Percentiles rank a stretch among this genome's conserved stretches.
Conservation (phyloP, 768 basidiomycete genomes). For the Daedaleopsis sinensis region DNA sequence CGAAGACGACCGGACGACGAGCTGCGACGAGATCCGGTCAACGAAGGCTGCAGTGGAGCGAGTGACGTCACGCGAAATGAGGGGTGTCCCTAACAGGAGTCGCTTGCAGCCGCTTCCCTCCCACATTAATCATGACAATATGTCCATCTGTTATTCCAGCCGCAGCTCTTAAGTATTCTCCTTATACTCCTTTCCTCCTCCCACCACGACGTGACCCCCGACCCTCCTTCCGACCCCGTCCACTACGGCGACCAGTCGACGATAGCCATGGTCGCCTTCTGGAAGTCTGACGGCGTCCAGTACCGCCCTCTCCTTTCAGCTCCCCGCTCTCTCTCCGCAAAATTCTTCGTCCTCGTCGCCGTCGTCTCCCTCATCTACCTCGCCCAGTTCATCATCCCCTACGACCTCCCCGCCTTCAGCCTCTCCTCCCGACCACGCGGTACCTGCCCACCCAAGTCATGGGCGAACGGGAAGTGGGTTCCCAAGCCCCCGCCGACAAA, state of each 20-base stretch:
- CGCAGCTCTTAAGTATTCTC: no score
- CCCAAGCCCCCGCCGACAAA: constrained; percentile 38
- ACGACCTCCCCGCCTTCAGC: constrained; percentile 8
- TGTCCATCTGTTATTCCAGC: no score
- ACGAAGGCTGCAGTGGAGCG: no score
- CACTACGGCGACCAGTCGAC: background rate
- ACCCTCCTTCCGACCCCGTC: constrained; percentile 2
- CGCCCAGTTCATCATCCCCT: constrained; percentile 13
- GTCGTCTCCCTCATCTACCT: constrained; percentile 10
- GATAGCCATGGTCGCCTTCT: constrained; percentile 13
- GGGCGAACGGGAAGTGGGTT: constrained; percentile 45
- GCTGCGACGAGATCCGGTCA: no score
- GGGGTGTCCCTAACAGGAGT: no score
- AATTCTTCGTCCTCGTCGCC: constrained; percentile 12
- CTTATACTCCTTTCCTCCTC: background rate
- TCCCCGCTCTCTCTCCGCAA: constrained; percentile 15
- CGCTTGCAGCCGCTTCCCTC: no score
- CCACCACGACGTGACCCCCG: no score
- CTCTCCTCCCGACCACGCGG: constrained; percentile 8
- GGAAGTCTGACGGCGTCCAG: constrained; percentile 13
- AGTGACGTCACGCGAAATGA: no score
- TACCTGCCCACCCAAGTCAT: constrained; percentile 39
- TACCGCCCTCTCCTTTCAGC: constrained; percentile 16
- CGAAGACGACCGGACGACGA: no score
- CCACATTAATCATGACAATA: no score